Evolutionary conservation across 1,284 basidiomycete genomes (phyloP).

Genomic region (Apiotrichum sp.): DNA sequence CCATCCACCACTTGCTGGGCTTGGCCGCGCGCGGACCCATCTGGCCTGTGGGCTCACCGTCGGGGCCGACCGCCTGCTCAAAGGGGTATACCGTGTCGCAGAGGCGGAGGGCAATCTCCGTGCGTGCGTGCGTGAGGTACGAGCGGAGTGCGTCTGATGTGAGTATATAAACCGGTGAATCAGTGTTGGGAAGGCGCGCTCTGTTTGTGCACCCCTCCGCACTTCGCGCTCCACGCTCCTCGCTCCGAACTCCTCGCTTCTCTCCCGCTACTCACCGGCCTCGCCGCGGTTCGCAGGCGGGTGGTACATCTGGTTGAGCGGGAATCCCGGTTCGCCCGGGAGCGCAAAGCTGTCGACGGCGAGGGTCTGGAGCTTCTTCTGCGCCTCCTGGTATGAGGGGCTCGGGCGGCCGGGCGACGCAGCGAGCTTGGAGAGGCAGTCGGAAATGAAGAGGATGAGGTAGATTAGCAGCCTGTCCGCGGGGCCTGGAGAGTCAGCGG

Average conservation of each 20-base stretch:
- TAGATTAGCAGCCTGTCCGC: constrained; percentile 96
- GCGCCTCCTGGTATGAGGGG: constrained; percentile 76
- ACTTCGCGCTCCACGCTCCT: neutral
- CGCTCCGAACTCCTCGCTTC: neutral
- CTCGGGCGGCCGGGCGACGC: constrained; percentile 44
- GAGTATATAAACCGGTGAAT: neutral
- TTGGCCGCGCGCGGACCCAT: constrained; percentile 49
- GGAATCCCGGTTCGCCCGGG: constrained; percentile 93
- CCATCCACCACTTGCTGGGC: constrained; percentile 99
- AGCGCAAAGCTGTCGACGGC: constrained; percentile 88
- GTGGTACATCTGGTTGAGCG: constrained; percentile 86
- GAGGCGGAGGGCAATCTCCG: constrained; percentile 80
- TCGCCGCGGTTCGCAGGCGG: constrained; percentile 70
- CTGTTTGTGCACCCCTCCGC: neutral
- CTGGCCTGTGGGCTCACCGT: constrained; percentile 55
- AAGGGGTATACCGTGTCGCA: constrained; percentile 73
- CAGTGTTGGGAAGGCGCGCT: neutral
- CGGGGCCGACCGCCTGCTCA: constrained; percentile 40
- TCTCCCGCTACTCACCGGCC: constrained; percentile 57
- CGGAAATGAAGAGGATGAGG: constrained; percentile 95
- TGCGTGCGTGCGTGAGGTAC: constrained; percentile 87
- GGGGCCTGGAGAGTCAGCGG: constrained; percentile 51
- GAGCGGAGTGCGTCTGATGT: constrained; percentile 57
- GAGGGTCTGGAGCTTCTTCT: constrained; percentile 81
- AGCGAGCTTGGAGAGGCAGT: constrained; percentile 87